These are phyloP conservation scores for Protomyces lactucae-debilis DNA, from an alignment of 1,139 yeast species.

Conservation along the genomic window DNA sequence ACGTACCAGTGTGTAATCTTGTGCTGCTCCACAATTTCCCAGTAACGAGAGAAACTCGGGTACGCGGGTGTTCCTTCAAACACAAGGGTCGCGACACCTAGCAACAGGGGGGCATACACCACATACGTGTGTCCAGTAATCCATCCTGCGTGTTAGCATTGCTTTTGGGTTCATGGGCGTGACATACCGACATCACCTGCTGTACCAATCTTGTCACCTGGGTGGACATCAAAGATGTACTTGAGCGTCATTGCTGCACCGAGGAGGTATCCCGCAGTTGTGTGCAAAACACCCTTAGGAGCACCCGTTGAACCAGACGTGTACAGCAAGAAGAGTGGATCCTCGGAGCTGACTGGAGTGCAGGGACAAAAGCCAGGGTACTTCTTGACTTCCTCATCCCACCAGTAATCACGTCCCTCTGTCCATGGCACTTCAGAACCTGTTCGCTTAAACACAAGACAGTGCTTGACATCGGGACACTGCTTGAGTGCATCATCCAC, in stretches of 20 bases:
- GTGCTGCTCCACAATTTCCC: constrained; percentile 92
- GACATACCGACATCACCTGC: constrained; percentile 80
- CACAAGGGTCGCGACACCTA: constrained; percentile 86
- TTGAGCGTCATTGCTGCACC: constrained; percentile 94
- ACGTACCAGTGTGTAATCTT: constrained; percentile 95
- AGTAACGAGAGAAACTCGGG: constrained; percentile 93
- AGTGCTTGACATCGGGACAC: constrained; percentile 76
- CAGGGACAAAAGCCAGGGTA: constrained; percentile 84
- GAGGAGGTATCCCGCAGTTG: constrained; percentile 87
- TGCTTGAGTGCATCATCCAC: constrained; percentile 85
- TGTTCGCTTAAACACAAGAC: constrained; percentile 82
- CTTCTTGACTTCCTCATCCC: constrained; percentile 82
- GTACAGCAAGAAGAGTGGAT: constrained; percentile 86
- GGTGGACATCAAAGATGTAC: constrained; percentile 87
- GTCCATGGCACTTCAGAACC: constrained; percentile 65
- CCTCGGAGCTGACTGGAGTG: constrained; percentile 81
- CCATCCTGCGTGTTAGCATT: constrained; percentile 52
- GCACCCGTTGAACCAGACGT: constrained; percentile 97
- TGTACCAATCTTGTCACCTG: constrained; percentile 83
- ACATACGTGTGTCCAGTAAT: constrained; percentile 98
- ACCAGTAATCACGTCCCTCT: constrained; percentile 84
- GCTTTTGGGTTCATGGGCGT: too few species aligned
- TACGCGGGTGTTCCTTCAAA: constrained; percentile 98
- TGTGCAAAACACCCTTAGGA: constrained; percentile 96
- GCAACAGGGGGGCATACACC: constrained; percentile 81